These are phyloP conservation scores for Umbelopsis ramanniana DNA, from an alignment of 192 early-diverging fungal genomes.

Conservation along the genomic window DNA sequence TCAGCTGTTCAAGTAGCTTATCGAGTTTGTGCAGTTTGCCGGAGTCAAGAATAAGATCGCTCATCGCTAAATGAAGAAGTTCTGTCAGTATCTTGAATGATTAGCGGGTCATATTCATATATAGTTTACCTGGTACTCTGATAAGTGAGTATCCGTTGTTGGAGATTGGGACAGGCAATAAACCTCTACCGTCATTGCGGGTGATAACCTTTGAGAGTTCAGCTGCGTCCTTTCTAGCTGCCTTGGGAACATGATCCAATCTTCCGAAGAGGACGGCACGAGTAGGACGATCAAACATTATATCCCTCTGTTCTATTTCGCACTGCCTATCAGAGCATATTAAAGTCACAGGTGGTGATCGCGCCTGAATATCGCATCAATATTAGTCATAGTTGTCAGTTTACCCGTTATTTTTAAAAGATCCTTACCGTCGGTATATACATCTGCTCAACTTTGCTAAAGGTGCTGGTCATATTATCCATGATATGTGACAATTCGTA, in stretches of 20 bases:
- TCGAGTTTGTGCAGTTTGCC: slow-evolving; percentile 80
- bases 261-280: slow-evolving; percentile 47
- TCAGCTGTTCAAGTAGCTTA: slow-evolving; percentile 68
- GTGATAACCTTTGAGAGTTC: slow-evolving; percentile 10
- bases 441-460: slow-evolving; percentile 33
- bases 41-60: slow-evolving; percentile 79
- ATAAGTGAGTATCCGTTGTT: slow-evolving; percentile 65
- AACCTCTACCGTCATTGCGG: slow-evolving; percentile 39
- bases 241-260: slow-evolving; percentile 34
- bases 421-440: slow-evolving; percentile 40
- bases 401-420: no score
- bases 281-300: slow-evolving; percentile 49
- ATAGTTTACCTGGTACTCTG: slow-evolving; percentile 61
- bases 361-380: slow-evolving; percentile 32
- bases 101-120: background rate
- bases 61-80: slow-evolving; percentile 49
- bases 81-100: no score
- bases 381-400: no score
- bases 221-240: slow-evolving; percentile 14
- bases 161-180: slow-evolving; percentile 47
- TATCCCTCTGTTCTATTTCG: slow-evolving; percentile 52
- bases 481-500: slow-evolving; percentile 36
- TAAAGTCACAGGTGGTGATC: slow-evolving; percentile 65
- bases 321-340: slow-evolving; percentile 69
- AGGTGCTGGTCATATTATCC: slow-evolving; percentile 26